Evolutionary conservation across 2,329 filamentous ascomycete species (phyloP), one percentile per base, ranked within the genome.

Genomic region (Venturia carpophila): DNA sequence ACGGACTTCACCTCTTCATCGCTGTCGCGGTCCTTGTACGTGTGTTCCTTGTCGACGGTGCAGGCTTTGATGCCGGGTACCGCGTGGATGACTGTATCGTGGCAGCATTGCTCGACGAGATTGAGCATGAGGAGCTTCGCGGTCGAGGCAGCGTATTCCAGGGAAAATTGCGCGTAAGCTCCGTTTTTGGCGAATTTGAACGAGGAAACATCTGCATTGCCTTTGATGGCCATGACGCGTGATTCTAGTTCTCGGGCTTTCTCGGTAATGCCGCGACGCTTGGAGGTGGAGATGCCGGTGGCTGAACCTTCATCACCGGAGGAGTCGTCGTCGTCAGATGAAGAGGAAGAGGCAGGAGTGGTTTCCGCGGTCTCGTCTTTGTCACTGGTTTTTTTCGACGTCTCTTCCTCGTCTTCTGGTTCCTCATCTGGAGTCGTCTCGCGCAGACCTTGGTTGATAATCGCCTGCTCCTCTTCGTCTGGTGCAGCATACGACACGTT

Each of bases 91-190:
- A 96, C 86, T 0, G 92, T 87, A 71, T 86, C 86, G 68, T 85
- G 85, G 64, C 91, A 86, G 15, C 90, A 90, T 19, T 87, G 83
- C 75, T 97, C 92, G 64, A 97, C 90, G 66, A 97, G 82, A 71
- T 90, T 90, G 66, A 97, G 86, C 84, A 99, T 94, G 67, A 99
- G 84, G 60, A 99, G 83, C 79, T 99, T 99, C 68, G 93, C 90
- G 17, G 89, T 89, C 55, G 84, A 80, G 52, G 88, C 84, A 68
- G 90, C 86, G 74, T 95, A 97, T 76, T 87, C 91, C 67, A 97
- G 84, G 19, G 89, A 89, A 71, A 97, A 85, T 69, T 88, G 84
- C 76, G 91, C 96, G 80, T 86, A 89, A 49, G 83, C 83, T 68
- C 91, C 92, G 21, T 79, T 79, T 66, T 80, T 80, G 70, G 96